These are phyloP conservation scores for Termitomyces sp. DNA, from an alignment of 768 basidiomycete genomes.

Conservation along the genomic window DNA sequence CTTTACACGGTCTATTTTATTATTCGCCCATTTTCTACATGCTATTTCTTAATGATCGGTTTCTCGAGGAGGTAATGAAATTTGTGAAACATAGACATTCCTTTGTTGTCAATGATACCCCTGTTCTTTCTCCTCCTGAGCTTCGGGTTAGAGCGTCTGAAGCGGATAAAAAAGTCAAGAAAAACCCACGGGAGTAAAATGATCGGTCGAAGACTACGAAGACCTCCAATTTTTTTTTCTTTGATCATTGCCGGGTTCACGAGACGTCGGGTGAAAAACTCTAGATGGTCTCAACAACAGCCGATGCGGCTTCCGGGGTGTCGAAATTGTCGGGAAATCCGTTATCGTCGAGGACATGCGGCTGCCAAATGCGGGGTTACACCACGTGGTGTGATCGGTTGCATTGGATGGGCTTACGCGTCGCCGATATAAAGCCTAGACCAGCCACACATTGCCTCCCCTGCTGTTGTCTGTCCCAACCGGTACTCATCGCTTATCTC, in stretches of 20 bases:
- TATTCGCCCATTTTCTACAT: neutral
- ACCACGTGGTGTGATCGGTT: slow-evolving; percentile 18
- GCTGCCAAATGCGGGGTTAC: slow-evolving; percentile 6
- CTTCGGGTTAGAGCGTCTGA: neutral
- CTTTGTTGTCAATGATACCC: slow-evolving; percentile 9
- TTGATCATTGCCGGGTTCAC: neutral
- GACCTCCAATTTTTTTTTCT: neutral
- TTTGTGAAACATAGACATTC: neutral
- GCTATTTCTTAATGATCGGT: neutral
- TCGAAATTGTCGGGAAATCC: neutral
- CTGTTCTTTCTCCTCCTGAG: neutral
- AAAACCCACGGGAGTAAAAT: neutral
- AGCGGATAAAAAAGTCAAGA: neutral
- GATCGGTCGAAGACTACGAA: neutral
- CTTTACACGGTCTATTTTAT: slow-evolving; percentile 6
- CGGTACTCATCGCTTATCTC: slow-evolving; percentile 1
- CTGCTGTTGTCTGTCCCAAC: slow-evolving; percentile 6
- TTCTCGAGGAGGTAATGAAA: neutral
- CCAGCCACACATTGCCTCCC: neutral
- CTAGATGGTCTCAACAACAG: neutral
- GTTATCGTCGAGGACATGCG: neutral
- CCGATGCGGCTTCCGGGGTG: neutral
- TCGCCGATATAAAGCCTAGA: slow-evolving; percentile 19
- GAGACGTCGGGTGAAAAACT: neutral
- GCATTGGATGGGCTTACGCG: slow-evolving; percentile 32